Evolutionary conservation across 768 basidiomycete genomes (phyloP).

Genomic region (Cystofilobasidium ferigula): DNA sequence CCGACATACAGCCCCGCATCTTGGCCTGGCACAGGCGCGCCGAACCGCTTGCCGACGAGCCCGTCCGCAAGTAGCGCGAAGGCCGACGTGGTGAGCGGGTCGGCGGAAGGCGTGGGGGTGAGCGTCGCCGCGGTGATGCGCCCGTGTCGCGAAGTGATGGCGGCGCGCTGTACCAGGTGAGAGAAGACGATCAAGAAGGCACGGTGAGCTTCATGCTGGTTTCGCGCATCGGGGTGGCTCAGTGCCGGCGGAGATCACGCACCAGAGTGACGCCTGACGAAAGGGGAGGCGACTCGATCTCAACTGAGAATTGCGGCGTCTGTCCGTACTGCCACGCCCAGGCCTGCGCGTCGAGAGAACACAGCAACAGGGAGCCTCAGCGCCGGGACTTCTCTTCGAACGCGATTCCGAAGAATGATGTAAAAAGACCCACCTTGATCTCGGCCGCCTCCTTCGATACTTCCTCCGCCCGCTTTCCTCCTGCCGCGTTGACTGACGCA

Average conservation of each 20-base stretch:
- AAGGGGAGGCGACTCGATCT: slow-evolving; percentile 41
- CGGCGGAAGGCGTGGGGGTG: neutral
- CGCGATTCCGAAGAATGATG: neutral
- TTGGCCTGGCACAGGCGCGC: neutral
- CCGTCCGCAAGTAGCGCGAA: neutral
- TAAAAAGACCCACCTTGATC: slow-evolving; percentile 48
- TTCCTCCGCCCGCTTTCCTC: slow-evolving; percentile 38
- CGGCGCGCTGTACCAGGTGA: slow-evolving; percentile 38
- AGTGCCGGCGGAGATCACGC: neutral
- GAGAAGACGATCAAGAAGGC: neutral
- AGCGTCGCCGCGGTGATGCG: slow-evolving; percentile 39
- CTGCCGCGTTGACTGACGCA: slow-evolving; percentile 38
- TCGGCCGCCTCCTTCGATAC: slow-evolving; percentile 62
- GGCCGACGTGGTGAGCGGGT: neutral
- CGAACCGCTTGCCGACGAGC: slow-evolving; percentile 12
- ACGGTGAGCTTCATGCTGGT: no score
- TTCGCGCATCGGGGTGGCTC: neutral
- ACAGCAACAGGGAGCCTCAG: no score
- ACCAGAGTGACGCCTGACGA: neutral
- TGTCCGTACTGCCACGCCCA: slow-evolving; percentile 93
- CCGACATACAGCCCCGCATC: neutral
- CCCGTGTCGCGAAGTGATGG: slow-evolving; percentile 56
- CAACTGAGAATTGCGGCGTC: slow-evolving; percentile 82
- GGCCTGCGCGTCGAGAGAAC: slow-evolving; percentile 43
- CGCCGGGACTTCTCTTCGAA: no score